Evolutionary conservation across 192 early-diverging fungal species (phyloP), one percentile per base, ranked within the genome.

Genomic region (Linnemannia hyalina): DNA sequence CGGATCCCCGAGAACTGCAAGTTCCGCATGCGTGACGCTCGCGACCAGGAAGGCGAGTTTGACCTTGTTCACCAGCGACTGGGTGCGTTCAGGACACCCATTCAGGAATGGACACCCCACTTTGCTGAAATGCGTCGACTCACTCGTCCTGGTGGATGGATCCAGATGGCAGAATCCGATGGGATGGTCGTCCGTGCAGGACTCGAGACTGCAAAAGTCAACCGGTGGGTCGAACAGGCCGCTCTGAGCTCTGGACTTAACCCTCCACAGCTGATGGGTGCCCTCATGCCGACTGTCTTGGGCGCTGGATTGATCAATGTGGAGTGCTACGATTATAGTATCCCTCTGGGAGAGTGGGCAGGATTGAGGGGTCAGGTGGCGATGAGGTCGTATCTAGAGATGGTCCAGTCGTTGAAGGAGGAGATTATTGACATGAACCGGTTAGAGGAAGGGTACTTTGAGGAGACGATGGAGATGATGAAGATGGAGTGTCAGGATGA

Each of bases 81-180:
- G 10, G 84, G 84, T 0, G 84, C 84, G 6, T 86, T 86, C 76
- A 76, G 76, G 68, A 78, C 75, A 3, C 75, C 47, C 23, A 86
- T 86, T 7, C 84, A 86, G 68, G 84, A 86, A 71, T 86, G 84
- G 84, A 86, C 84, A 16, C 84, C 84, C 60, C 84, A 86, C 63
- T 86, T 86, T 40, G 84, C 84, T 71, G 84, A 86, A 29, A 46
- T 86, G 38, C 35, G 84, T 46, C 57, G 84, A 36, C 38, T 86
- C 5, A 68, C 75, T 0, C 79, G 80, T 16, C 84, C 84, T 10
- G 84, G 84, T 75, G 84, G 84, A 26, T 86, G 84, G 84, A 86
- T 86, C 46, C 84, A 86, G 44, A 60, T 86, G 52, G 79, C 84
- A 20, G 84, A 86, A 35, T 80, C 79, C 8, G 81, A 86, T 63